Base-by-base conservation (phyloP, 2,329 filamentous ascomycete species). In the Ophiostoma angusticollis region DNA sequence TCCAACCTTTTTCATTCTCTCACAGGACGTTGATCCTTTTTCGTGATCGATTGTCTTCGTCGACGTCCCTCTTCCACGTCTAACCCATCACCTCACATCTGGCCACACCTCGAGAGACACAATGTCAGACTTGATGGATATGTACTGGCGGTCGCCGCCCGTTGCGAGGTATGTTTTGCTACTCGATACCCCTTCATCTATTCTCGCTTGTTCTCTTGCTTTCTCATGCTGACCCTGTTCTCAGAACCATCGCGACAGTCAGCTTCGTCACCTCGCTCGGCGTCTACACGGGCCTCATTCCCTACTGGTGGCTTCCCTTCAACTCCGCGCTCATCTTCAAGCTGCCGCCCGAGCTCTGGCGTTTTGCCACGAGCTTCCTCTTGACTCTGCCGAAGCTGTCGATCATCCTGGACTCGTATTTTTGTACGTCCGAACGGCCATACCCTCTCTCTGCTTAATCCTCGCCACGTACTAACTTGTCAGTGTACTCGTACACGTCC, bases 401-500 rank as follows among this genome's bases (percentile, higher is more conserved):
- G 34, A 74, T 86, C 48, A 53, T 86, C 40, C 64, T 85, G 54
- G 81, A 87, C 56, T 77, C 83, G 31, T 85, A 84, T 62, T 80
- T 84, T 52, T 57, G 71, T 77, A 67, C 49, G 68, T 48, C 34
- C n/a, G n/a, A n/a, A n/a, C n/a, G n/a, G n/a, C 44, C 43, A 43
- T 35, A 44, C 44, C 43, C 48, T 42, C 43, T 18, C 23, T 18
- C 9, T 7, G 11, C 22, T 44, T 38, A 40, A 38, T 30, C 9
- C 29, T 23, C 21, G 32, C 39, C 19, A 25, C 18, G 11, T 22
- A 14, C 22, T 30, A 37, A 36, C 27, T 24, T 1, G 18, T 16
- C 52, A 72, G 67, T 91, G 48, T 94, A 80, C 63, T 78, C 72
- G 47, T 93, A 91, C 61, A 64, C 80, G 50, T 80, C 73, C 54